phyloP scores from a whole-genome alignment of 2,329 filamentous ascomycete genomes.

The Diaporthe eres region DNA sequence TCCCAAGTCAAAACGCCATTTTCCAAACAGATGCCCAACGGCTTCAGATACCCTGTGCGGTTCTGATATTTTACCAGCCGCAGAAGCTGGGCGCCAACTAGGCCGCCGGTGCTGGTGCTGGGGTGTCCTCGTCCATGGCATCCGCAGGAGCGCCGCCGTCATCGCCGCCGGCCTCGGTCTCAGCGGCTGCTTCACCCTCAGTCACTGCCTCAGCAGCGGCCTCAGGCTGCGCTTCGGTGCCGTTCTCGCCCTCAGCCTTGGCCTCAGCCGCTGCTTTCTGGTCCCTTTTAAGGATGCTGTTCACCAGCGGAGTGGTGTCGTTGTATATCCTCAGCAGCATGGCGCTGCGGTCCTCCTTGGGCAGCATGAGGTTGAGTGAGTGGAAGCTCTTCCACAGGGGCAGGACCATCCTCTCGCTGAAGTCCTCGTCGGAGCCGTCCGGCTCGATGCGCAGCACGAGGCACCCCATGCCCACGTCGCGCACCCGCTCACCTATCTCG shows the following conservation, averaged over 20 bases:
- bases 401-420: constrained; percentile 85
- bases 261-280: constrained; percentile 57
- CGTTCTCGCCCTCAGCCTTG: constrained; percentile 52
- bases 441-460: constrained; percentile 89
- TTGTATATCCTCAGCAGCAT: constrained; percentile 95
- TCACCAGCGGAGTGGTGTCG: constrained; percentile 87
- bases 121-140: constrained; percentile 29
- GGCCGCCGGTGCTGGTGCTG: constrained; percentile 16
- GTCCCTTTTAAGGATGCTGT: constrained; percentile 71
- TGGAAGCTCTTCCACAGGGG: constrained; percentile 95
- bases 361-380: constrained; percentile 95
- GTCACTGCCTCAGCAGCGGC: neutral
- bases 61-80: neutral
- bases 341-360: constrained; percentile 94
- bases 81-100: constrained; percentile 2
- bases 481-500: constrained; percentile 88
- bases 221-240: constrained; percentile 4
- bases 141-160: neutral
- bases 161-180: constrained; percentile 16
- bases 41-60: neutral
- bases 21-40: neutral
- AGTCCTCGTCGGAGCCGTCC: constrained; percentile 71
- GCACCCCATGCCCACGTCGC: constrained; percentile 89
- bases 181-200: constrained; percentile 18
- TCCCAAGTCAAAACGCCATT: neutral